Evolutionary conservation across 768 basidiomycete species (phyloP).

Genomic region (Collybia sp.): DNA sequence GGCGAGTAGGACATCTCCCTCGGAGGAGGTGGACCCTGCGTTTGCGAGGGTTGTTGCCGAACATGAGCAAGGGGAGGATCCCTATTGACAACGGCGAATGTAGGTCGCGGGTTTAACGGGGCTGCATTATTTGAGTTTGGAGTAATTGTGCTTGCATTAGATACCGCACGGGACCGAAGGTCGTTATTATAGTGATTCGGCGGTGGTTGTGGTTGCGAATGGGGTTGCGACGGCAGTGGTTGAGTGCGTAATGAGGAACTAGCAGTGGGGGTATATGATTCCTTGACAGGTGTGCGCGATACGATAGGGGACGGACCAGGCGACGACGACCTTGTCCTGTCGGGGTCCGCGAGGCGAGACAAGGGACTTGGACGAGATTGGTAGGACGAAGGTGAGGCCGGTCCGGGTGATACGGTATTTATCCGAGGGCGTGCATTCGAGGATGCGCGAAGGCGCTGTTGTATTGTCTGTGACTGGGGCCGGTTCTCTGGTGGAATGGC

Average conservation of each 20-base stretch:
- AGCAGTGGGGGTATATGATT: slow-evolving; percentile 14
- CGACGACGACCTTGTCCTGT: slow-evolving; percentile 9
- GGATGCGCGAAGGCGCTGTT: slow-evolving; percentile 19
- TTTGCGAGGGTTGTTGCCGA: slow-evolving; percentile 6
- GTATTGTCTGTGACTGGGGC: slow-evolving; percentile 1
- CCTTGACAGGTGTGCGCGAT: slow-evolving; percentile 6
- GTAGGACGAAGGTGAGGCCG: slow-evolving; percentile 17
- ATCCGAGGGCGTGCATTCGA: slow-evolving; percentile 24
- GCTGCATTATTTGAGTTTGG: not conserved
- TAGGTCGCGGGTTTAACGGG: slow-evolving; percentile 6
- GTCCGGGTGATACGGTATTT: slow-evolving; percentile 19
- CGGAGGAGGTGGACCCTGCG: slow-evolving; percentile 8
- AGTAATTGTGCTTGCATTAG: not conserved
- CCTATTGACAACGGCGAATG: slow-evolving; percentile 1
- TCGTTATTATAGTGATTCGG: slow-evolving; percentile 3
- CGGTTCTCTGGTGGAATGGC: slow-evolving; percentile 3
- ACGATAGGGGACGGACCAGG: slow-evolving; percentile 11
- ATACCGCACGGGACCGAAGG: slow-evolving; percentile 1
- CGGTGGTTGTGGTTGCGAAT: not conserved
- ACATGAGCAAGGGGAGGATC: not conserved
- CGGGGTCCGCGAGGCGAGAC: slow-evolving; percentile 15
- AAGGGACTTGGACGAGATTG: slow-evolving; percentile 31
- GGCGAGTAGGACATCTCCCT: too few species aligned
- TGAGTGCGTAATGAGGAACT: slow-evolving; percentile 9
- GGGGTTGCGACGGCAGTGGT: slow-evolving; percentile 5